A percentile compares a stretch with the other conserved stretches of the same genome.
Evolutionary conservation across 192 early-diverging fungal species (phyloP).

Genomic region (Lobulomyces angularis): DNA sequence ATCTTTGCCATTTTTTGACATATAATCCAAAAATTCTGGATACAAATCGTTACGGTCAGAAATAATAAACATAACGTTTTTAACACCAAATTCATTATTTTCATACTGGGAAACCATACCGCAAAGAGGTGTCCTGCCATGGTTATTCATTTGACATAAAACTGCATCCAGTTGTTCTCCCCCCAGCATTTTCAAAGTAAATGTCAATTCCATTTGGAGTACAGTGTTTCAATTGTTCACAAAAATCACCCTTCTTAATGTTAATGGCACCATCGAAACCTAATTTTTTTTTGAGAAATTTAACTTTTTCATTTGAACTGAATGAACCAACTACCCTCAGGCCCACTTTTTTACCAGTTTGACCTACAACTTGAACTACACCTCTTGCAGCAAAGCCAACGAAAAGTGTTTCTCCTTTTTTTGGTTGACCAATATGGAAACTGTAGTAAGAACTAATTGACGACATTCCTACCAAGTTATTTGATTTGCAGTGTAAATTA

Average conservation of each 20-base stretch:
- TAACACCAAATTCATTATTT: constrained; percentile 33
- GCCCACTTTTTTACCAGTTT: constrained; percentile 64
- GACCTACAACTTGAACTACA: constrained; percentile 62
- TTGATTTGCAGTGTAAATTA: too few relatives aligned
- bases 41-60: constrained; percentile 28
- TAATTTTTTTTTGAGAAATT: constrained; percentile 45
- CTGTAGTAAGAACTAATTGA: constrained; percentile 65
- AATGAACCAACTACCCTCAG: constrained; percentile 73
- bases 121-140: constrained; percentile 56
- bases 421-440: constrained; percentile 54
- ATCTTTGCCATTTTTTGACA: too few relatives aligned
- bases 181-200: constrained; percentile 75
- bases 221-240: constrained; percentile 36
- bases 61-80: constrained; percentile 43
- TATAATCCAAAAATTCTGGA: too few relatives aligned
- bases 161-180: constrained; percentile 68
- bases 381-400: constrained; percentile 70
- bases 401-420: constrained; percentile 70
- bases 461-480: constrained; percentile 59
- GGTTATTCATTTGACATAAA: constrained; percentile 47
- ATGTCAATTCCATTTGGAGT: constrained; percentile 77
- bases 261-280: constrained; percentile 82
- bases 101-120: constrained; percentile 67
- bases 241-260: constrained; percentile 64
- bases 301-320: constrained; percentile 73